Conservation (phyloP, 257 asterid species). For the Scutellaria baicalensis region DNA sequence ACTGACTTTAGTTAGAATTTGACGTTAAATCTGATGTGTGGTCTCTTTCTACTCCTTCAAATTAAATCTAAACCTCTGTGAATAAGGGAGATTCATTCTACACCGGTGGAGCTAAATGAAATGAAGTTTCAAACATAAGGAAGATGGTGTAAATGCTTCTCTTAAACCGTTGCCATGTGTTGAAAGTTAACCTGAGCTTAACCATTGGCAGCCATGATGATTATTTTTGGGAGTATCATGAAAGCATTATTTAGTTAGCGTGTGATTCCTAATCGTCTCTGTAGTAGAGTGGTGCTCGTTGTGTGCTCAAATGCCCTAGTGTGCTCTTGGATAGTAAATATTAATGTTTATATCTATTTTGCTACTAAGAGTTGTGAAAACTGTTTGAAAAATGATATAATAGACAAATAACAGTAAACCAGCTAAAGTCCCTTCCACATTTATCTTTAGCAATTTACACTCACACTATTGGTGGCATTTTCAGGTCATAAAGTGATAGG, state of each 20-base stretch:
- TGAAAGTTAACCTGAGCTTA: not conserved
- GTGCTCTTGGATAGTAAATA: not conserved
- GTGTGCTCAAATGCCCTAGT: not conserved
- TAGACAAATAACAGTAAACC: not conserved
- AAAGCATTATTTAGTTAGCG: not conserved
- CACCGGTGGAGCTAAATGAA: not conserved
- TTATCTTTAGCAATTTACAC: not conserved
- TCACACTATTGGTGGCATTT: conserved; percentile 9
- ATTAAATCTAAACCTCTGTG: not conserved
- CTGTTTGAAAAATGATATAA: not conserved
- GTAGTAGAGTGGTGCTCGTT: no score
- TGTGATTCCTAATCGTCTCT: not conserved
- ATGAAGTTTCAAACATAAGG: not conserved
- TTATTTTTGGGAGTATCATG: not conserved
- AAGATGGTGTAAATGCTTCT: not conserved
- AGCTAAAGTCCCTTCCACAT: not conserved
- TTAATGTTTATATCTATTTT: not conserved
- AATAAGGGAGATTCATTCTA: not conserved
- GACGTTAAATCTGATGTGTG: not conserved
- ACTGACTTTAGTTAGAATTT: not conserved
- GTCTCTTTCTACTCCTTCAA: not conserved
- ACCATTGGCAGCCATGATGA: not conserved
- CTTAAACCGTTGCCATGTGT: not conserved
- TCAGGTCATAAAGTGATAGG: conserved; percentile 86
- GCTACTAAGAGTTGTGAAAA: not conserved